Conservation (phyloP, 1,139 yeast species). For the Magnusiomyces ingens region DNA sequence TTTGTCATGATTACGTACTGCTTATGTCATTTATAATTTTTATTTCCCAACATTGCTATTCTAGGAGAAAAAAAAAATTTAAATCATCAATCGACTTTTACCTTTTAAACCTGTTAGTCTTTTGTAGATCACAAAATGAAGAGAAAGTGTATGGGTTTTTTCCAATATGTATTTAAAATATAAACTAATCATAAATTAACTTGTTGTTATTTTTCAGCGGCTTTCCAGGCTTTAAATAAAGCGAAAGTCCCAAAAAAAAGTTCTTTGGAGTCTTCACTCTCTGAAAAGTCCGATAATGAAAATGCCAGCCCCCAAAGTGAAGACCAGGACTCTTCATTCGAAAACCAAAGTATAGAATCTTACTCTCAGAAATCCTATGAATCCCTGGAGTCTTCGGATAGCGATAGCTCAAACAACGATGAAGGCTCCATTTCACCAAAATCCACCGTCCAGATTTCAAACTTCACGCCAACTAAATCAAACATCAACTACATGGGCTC, state of each 20-base stretch:
- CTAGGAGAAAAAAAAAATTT: not conserved
- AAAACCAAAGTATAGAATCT: not conserved
- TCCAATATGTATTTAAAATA: not conserved
- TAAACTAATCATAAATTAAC: not conserved
- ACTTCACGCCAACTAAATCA: slow-evolving; percentile 14
- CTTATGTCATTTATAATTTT: not conserved
- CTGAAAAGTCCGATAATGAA: not conserved
- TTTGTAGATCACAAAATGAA: not conserved
- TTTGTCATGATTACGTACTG: not conserved
- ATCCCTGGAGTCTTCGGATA: not conserved
- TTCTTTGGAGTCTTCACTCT: not conserved
- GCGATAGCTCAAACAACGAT: not conserved
- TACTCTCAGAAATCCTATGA: not conserved
- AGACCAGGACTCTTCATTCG: not conserved
- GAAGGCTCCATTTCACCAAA: not conserved
- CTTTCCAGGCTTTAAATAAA: not conserved
- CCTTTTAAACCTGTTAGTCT: too few relatives aligned
- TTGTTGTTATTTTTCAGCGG: not conserved
- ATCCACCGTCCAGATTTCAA: slow-evolving; percentile 9
- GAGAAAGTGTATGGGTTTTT: not conserved
- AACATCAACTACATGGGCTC: slow-evolving; percentile 14
- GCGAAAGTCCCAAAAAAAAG: not conserved
- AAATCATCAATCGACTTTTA: not conserved
- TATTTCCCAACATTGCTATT: not conserved
- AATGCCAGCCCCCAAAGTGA: not conserved